Evolutionary conservation across 2,329 filamentous ascomycete species (phyloP), one percentile per base, ranked within the genome.

Genomic region (Ophiostoma himal-ulmi): DNA sequence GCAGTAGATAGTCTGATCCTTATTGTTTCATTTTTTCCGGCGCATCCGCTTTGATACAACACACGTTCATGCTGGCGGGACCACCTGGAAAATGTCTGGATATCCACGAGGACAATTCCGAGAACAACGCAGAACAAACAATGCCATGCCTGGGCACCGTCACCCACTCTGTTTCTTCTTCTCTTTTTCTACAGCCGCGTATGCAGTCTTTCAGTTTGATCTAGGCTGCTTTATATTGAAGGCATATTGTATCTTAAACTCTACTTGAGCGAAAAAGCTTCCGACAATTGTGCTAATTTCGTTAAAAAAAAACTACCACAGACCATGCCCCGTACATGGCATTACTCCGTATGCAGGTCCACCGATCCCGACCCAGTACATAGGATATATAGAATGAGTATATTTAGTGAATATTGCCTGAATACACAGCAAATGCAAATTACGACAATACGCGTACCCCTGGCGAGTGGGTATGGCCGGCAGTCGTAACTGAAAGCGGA

Each of bases 281-380:
- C 11, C 26, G 26, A 26, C 54, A 60, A 26, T 60, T 57, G 54
- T 11, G 17, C 22, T 20, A 17, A 62, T 20, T 30, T 57, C 57
- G 26, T 34, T 36, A 62, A 36, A 5, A 62, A 62, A 36, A 5
- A 7, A 62, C 52, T 3, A 57, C 10, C 22, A 62, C 57, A 26
- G 57, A 34, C 26, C 22, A 62, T 62, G 22, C 11, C 34, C 57
- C 26, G 26, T 62, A 62, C 57, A 17, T 34, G 57, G 57, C 57
- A 62, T 62, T 34, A 26, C 57, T 62, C 57, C 57, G 57, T 62
- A 62, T 62, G 57, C 57, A 62, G n/a, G 52, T 34, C 57, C 57
- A 62, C 57, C 22, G 57, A 36, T 62, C 6, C 57, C 13, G 26
- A 36, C 26, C 4, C 34, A 7, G 11, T 13, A 62, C 4, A 1